Conservation (phyloP, 805 yeast genomes). For the Komagataella pastoris region DNA sequence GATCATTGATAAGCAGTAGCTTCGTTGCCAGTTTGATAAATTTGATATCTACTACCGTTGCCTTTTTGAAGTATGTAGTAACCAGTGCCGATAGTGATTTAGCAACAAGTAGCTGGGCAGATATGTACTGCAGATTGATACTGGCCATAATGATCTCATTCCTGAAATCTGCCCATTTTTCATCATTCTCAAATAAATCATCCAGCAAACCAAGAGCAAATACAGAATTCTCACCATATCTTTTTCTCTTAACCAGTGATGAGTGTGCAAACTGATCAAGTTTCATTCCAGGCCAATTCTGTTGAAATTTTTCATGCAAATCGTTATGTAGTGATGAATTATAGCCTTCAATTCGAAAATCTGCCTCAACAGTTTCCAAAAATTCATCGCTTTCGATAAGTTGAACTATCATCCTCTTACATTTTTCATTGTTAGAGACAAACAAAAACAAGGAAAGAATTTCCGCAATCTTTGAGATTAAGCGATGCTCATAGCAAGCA, state of each 20-base stretch:
- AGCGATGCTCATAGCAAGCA: constrained; percentile 38
- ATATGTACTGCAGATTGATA: constrained; percentile 45
- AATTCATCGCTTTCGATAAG: constrained; percentile 26
- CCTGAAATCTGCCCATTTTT: constrained; percentile 33
- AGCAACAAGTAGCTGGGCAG: constrained; percentile 56
- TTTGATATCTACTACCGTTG: constrained; percentile 27
- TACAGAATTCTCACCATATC: constrained; percentile 37
- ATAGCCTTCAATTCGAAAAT: constrained; percentile 18
- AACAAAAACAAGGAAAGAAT: constrained; percentile 61
- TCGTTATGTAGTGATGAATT: constrained; percentile 12
- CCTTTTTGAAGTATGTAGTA: constrained; percentile 45
- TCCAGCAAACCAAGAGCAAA: constrained; percentile 58
- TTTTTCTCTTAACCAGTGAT: constrained; percentile 26
- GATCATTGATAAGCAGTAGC: constrained; percentile 36
- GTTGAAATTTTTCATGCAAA: constrained; percentile 29
- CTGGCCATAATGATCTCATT: constrained; percentile 43
- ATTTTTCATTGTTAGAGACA: constrained; percentile 32
- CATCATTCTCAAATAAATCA: constrained; percentile 30
- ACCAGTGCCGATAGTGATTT: constrained; percentile 70
- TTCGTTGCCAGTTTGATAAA: constrained; percentile 25
- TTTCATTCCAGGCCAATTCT: constrained; percentile 28
- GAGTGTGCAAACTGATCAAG: constrained; percentile 41
- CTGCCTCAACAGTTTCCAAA: constrained; percentile 13
- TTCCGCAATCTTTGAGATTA: constrained; percentile 59
- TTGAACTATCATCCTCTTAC: constrained; percentile 25